phyloP scores from a whole-genome alignment of 2,329 filamentous ascomycete genomes.

The Ophiostoma ulmi region DNA sequence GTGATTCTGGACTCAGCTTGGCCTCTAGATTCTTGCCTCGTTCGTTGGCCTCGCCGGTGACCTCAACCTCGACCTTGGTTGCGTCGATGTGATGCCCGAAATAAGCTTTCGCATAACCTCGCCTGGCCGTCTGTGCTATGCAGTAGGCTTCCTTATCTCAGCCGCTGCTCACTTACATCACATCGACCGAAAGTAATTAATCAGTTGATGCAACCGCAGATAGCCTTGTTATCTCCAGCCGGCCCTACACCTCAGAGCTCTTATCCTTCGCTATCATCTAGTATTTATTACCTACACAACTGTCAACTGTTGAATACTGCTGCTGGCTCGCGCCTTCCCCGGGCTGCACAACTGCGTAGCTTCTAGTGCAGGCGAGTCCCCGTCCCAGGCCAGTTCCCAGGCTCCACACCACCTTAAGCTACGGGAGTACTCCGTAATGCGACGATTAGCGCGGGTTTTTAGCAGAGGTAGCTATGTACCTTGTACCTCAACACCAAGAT shows the following conservation, averaged over 20 bases:
- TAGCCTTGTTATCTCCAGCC: background rate
- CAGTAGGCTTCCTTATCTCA: background rate
- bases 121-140: constrained; percentile 6
- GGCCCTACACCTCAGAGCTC: background rate
- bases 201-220: background rate
- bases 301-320: background rate
- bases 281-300: background rate
- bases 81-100: constrained; percentile 1
- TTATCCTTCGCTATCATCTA: background rate
- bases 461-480: background rate
- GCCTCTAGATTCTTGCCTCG: background rate
- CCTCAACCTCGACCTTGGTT: background rate
- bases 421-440: constrained; percentile 11
- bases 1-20: background rate
- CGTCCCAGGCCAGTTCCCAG: constrained; percentile 4
- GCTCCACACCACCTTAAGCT: constrained; percentile 2
- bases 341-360: background rate
- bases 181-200: background rate
- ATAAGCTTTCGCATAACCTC: constrained; percentile 8
- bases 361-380: background rate
- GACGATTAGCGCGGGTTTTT: constrained; percentile 9
- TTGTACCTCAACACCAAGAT: background rate
- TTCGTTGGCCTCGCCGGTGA: background rate
- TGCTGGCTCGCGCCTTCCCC: background rate
- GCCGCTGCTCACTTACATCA: background rate